These are phyloP conservation scores for Diplodia corticola DNA, from an alignment of 2,329 filamentous ascomycete species.

Conservation along the genomic window DNA sequence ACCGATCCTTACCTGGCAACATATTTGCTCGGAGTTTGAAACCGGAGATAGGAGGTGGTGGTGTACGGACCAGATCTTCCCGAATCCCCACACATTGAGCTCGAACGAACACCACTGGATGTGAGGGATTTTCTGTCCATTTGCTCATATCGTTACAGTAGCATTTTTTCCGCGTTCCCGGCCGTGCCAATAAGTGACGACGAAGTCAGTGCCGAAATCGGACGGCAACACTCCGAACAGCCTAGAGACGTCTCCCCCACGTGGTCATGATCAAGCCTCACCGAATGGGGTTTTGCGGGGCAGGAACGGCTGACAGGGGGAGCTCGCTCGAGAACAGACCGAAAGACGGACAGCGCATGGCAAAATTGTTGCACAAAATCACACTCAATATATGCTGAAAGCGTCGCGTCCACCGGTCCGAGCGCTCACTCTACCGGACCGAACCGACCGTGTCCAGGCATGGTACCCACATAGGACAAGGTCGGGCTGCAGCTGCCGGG, in stretches of 20 bases:
- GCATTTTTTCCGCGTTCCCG: neutral
- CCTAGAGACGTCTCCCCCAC: neutral
- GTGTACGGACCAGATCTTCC: neutral
- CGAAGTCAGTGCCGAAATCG: neutral
- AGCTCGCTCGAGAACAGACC: constrained; percentile 1
- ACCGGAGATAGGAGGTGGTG: neutral
- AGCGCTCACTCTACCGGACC: neutral
- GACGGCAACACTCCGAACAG: neutral
- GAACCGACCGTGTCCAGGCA: neutral
- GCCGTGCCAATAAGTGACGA: neutral
- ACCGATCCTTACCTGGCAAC: too few species aligned
- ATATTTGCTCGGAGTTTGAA: neutral
- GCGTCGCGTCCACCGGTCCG: neutral
- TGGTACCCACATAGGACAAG: neutral
- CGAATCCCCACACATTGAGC: neutral
- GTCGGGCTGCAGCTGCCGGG: neutral
- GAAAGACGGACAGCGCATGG: neutral
- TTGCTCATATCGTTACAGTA: neutral
- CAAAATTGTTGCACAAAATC: neutral
- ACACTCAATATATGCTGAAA: neutral
- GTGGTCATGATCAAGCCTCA: neutral
- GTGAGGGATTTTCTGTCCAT: neutral
- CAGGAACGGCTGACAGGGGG: neutral
- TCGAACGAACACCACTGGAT: neutral
- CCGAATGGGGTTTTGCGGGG: neutral